Base-by-base conservation (phyloP, 164 flowering plant genomes). In the Sextonia rubra region DNA sequence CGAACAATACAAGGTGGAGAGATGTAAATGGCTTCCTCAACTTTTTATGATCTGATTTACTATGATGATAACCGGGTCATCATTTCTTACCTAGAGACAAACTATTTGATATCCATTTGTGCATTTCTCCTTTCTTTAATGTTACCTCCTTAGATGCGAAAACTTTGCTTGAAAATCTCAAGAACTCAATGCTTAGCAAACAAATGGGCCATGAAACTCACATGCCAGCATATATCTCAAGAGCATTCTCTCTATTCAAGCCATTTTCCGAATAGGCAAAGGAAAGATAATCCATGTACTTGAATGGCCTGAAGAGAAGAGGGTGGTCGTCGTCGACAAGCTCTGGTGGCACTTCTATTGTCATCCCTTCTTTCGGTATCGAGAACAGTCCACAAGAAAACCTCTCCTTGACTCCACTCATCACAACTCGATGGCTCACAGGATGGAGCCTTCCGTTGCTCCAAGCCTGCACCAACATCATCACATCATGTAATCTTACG, bases 371-470 rank as follows among this genome's bases (percentile, higher is more conserved):
- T 60, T 83, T 80, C 7, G 85, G 89, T 44, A 77, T 14, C 0
- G 80, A 58, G 66, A 87, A 88, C 61, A 85, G 2, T 1, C 76
- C 89, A 4, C 70, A 80, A 0, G 85, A 77, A 29, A 84, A 88
- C 72, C 94, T 80, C 47, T 79, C 79, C 62, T 72, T 79, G 15
- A 83, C 79, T 17, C 83, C 90, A 4, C 62, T 76, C 79, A 88
- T 74, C 73, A 82, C 64, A 70, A 90, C 91, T 17, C 83, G 80
- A 68, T 90, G 92, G 47, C 58, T 76, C 22, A 78, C 74, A n/a
- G 92, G 77, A n/a, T 74, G 80, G 5, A 87, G 71, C 68, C 90
- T 84, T 29, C 90, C 91, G 66, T 88, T 88, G 79, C 85, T 86
- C 91, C 92, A 90, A 3, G 84, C 89, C 94, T 90, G 47, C 7